phyloP scores from a whole-genome alignment of 2,329 filamentous ascomycete species.

The Exserohilum turcica region DNA sequence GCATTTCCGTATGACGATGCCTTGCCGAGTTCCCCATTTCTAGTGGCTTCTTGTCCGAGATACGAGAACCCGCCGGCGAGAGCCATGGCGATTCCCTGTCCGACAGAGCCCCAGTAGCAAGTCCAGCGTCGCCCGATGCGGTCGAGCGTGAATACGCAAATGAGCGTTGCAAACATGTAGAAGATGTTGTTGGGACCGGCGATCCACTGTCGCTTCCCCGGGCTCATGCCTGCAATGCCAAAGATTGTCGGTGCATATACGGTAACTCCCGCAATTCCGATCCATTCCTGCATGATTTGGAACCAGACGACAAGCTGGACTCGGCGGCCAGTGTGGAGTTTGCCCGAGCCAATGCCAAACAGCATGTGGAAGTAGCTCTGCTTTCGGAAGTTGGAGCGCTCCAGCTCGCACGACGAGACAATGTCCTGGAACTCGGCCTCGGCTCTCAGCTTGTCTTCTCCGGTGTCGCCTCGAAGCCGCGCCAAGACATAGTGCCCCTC shows the following conservation, averaged over 20 bases:
- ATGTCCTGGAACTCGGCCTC: slow-evolving; percentile 68
- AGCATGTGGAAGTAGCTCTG: slow-evolving; percentile 70
- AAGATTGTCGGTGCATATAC: slow-evolving; percentile 64
- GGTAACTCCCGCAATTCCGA: slow-evolving; percentile 62
- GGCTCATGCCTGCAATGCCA: slow-evolving; percentile 68
- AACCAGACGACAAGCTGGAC: slow-evolving; percentile 74
- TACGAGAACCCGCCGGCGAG: slow-evolving; percentile 67
- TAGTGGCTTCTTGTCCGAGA: slow-evolving; percentile 56
- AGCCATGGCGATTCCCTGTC: slow-evolving; percentile 70
- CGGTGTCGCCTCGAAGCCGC: slow-evolving; percentile 65
- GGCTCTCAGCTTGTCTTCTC: slow-evolving; percentile 54
- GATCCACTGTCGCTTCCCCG: slow-evolving; percentile 52
- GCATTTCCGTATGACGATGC: slow-evolving; percentile 64
- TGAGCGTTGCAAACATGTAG: slow-evolving; percentile 67
- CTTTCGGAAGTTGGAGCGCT: slow-evolving; percentile 54
- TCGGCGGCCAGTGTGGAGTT: slow-evolving; percentile 69
- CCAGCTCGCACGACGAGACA: slow-evolving; percentile 64
- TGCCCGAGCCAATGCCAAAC: slow-evolving; percentile 67
- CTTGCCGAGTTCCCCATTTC: slow-evolving; percentile 52
- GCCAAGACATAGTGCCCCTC: slow-evolving; percentile 70
- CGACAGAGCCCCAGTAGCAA: slow-evolving; percentile 69
- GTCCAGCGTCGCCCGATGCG: slow-evolving; percentile 72
- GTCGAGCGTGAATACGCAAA: slow-evolving; percentile 73
- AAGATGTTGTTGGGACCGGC: slow-evolving; percentile 57
- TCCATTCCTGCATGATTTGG: slow-evolving; percentile 72